phyloP scores from a whole-genome alignment of 345 rosid species.

The Syzygium aqueum region DNA sequence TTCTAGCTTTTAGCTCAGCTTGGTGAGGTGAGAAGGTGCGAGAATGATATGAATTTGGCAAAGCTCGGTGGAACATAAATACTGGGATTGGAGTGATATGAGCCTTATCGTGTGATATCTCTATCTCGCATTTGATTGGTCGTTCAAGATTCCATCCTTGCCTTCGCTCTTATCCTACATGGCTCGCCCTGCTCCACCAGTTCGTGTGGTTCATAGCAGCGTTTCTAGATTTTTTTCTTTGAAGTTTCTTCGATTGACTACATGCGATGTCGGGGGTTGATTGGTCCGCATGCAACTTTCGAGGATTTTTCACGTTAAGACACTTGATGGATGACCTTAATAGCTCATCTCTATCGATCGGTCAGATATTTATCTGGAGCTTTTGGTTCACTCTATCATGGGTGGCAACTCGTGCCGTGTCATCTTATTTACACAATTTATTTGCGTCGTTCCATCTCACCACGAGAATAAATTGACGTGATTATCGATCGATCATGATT shows the following conservation, averaged over 20 bases:
- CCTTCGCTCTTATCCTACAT: background rate
- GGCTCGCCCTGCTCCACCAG: background rate
- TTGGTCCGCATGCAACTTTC: background rate
- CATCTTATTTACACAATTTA: background rate
- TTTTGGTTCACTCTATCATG: background rate
- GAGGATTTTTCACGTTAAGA: background rate
- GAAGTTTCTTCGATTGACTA: background rate
- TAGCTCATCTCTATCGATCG: background rate
- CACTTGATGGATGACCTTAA: background rate
- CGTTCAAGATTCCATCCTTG: background rate
- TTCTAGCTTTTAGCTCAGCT: background rate
- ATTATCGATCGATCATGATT: background rate
- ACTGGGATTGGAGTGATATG: background rate
- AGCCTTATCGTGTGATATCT: slow-evolving; percentile 2
- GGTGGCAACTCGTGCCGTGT: background rate
- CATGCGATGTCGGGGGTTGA: background rate
- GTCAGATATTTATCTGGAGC: background rate
- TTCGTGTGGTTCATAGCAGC: background rate
- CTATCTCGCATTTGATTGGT: slow-evolving; percentile 1
- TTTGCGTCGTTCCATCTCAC: background rate
- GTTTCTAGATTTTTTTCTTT: background rate
- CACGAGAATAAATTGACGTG: rapidly evolving
- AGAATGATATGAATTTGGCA: background rate
- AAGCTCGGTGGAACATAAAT: background rate
- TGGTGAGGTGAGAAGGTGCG: background rate